Evolutionary conservation across 768 basidiomycete genomes (phyloP).

Genomic region (Lactarius pseudohatsudake): DNA sequence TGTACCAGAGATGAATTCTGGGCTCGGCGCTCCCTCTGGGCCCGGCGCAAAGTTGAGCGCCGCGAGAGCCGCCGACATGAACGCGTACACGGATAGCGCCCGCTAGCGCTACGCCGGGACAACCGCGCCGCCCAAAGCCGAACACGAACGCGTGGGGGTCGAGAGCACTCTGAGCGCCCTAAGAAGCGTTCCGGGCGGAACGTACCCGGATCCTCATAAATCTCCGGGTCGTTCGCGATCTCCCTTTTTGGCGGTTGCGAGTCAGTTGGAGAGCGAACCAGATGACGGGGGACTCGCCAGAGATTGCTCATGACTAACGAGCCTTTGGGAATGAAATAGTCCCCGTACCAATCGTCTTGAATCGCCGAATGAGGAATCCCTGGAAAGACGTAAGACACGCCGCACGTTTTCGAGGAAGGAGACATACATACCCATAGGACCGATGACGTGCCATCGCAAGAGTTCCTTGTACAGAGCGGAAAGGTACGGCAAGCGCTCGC

Average conservation of each 20-base stretch:
- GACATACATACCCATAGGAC: slow-evolving; percentile 24
- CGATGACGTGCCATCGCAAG: slow-evolving; percentile 31
- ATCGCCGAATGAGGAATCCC: slow-evolving; percentile 17
- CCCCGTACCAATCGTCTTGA: slow-evolving; percentile 28
- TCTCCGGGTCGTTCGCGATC: slow-evolving; percentile 20
- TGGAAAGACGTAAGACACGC: background rate
- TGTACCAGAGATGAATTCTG: slow-evolving; percentile 17
- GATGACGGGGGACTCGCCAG: slow-evolving; percentile 22
- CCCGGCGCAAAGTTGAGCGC: slow-evolving; percentile 9
- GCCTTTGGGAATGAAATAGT: slow-evolving; percentile 32
- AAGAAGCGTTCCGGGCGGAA: slow-evolving; percentile 30
- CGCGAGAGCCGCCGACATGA: slow-evolving; percentile 15
- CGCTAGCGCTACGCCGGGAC: slow-evolving; percentile 15
- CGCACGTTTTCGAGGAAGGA: background rate
- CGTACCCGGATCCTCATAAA: slow-evolving; percentile 22
- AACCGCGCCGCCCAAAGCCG: slow-evolving; percentile 25
- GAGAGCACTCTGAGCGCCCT: slow-evolving; percentile 2
- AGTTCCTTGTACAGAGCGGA: slow-evolving; percentile 32
- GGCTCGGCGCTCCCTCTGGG: background rate
- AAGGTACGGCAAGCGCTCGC: slow-evolving; percentile 31
- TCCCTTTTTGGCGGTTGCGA: background rate
- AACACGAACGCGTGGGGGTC: slow-evolving; percentile 25
- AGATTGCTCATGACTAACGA: slow-evolving; percentile 28
- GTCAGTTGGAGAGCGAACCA: background rate
- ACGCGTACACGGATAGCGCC: slow-evolving; percentile 10